Base-by-base conservation (phyloP, 768 basidiomycete genomes). In the Boletus edulis region DNA sequence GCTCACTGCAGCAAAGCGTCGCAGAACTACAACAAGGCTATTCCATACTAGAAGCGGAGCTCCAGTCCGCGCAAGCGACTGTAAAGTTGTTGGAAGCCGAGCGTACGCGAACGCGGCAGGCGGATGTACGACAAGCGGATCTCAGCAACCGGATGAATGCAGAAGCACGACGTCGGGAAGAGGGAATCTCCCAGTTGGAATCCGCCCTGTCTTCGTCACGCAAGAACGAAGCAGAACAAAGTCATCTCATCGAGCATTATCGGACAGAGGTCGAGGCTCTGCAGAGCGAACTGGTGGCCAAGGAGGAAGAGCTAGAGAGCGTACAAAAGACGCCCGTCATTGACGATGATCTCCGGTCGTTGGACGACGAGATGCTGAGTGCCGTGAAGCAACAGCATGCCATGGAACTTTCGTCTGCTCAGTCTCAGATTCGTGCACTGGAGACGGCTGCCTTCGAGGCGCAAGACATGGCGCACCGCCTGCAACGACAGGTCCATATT, bases 371-470 rank as follows among this genome's bases (percentile, higher is more conserved):
- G 72, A 80, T 92, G 75, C 69, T 91, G 18, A 79, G 81, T 53
- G 81, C 85, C 24, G 71, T 89, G 34, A 78, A 62, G 44, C 88
- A 92, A 63, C 87, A 91, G 59, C 88, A 92, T 62, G 78, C 81
- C 13, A 80, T 95, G 54, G 91, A 93, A 55, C 77, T 94, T 8
- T 94, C 91, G 35, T 75, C 82, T 12, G 84, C 91, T 4, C 89
- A 89, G 35, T 89, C 89, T 0, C 84, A 85, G 65, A 86, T 94
- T 47, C 83, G 93, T 12, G 79, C 81, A 4, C 76, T 94, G 62
- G 91, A 95, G 71, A 82, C 82, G 11, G 69, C 79, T 12, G 76
- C 87, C 29, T 93, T 88, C 69, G 82, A 89, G 56, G 84, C 87
- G 29, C 87, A 92, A 58, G 84, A 83, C 40, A 78, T 76, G 51